Evolutionary conservation across 495 filamentous ascomycete species (phyloP).

Genomic region (Xylaria telfairii): DNA sequence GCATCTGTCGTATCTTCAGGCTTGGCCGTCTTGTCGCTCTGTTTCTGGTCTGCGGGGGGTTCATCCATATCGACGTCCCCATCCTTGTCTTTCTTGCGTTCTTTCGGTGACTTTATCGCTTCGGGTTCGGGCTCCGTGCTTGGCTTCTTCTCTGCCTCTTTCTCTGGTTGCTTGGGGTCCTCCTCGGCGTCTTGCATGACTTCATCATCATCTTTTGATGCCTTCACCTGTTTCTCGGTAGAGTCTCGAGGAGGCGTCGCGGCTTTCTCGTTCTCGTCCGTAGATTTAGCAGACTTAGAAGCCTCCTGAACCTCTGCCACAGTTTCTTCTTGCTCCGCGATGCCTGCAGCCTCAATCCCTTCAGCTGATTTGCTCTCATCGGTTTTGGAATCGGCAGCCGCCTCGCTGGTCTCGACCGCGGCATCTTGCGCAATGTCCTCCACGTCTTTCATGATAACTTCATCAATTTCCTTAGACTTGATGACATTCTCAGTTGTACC

Average conservation of each 20-base stretch:
- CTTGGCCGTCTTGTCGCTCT: conserved; percentile 22
- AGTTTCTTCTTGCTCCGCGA: conserved; percentile 36
- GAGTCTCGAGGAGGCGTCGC: conserved; percentile 13
- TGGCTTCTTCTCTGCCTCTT: conserved; percentile 27
- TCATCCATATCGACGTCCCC: conserved; percentile 40
- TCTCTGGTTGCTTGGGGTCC: conserved; percentile 22
- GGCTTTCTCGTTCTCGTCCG: conserved; percentile 33
- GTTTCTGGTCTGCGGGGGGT: conserved; percentile 21
- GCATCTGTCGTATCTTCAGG: conserved; percentile 29
- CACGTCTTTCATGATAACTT: conserved; percentile 70
- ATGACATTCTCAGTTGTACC: conserved; percentile 51
- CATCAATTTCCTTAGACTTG: conserved; percentile 63
- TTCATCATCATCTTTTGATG: conserved; percentile 42
- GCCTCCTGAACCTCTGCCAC: conserved; percentile 23
- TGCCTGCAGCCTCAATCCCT: conserved; percentile 36
- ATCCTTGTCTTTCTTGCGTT: conserved; percentile 32
- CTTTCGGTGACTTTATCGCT: conserved; percentile 10
- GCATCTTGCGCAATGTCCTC: conserved; percentile 39
- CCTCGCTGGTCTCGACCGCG: conserved; percentile 28
- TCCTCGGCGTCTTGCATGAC: conserved; percentile 36
- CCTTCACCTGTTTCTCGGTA: conserved; percentile 15
- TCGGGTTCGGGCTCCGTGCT: conserved; percentile 28
- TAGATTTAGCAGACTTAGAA: conserved; percentile 30
- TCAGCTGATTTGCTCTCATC: conserved; percentile 47
- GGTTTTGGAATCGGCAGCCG: conserved; percentile 36